Evolutionary conservation across 2,329 filamentous ascomycete species (phyloP).

Genomic region (Aspergillus sojae): DNA sequence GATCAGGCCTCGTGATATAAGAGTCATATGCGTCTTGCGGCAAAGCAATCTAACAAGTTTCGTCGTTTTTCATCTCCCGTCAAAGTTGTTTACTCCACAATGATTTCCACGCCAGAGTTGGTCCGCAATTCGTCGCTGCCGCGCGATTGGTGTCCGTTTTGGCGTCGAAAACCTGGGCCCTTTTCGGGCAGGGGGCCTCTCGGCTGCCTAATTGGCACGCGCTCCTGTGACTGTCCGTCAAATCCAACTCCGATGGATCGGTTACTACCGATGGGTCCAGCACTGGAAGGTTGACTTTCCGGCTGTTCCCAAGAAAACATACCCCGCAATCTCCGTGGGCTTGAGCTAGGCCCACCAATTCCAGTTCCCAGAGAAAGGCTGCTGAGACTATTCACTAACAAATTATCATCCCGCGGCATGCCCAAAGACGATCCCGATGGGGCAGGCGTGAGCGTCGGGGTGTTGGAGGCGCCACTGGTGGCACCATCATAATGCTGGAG

Average conservation of each 20-base stretch:
- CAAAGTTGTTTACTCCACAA: slow-evolving; percentile 58
- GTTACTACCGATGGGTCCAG: slow-evolving; percentile 66
- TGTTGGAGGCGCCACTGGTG: slow-evolving; percentile 62
- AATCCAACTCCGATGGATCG: slow-evolving; percentile 62
- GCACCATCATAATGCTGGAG: slow-evolving; percentile 60
- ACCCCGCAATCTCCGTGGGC: slow-evolving; percentile 61
- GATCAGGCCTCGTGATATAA: slow-evolving; percentile 44
- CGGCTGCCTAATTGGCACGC: slow-evolving; percentile 63
- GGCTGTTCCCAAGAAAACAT: slow-evolving; percentile 64
- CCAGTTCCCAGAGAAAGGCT: slow-evolving; percentile 60
- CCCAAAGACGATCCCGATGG: slow-evolving; percentile 52
- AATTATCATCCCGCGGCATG: slow-evolving; percentile 57
- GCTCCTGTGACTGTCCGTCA: slow-evolving; percentile 58
- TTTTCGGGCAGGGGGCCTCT: slow-evolving; percentile 64
- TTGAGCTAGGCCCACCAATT: slow-evolving; percentile 50
- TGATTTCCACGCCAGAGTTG: slow-evolving; percentile 63
- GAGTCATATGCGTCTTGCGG: slow-evolving; percentile 45
- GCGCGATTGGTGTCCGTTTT: slow-evolving; percentile 64
- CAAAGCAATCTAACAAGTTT: slow-evolving; percentile 43
- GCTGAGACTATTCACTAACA: slow-evolving; percentile 65
- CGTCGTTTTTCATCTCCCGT: slow-evolving; percentile 36
- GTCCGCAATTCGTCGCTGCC: slow-evolving; percentile 66
- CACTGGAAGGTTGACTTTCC: slow-evolving; percentile 48
- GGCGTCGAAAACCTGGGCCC: slow-evolving; percentile 60
- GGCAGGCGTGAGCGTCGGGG: slow-evolving; percentile 67